Evolutionary conservation across 331 rosid genomes (phyloP).

Genomic region (Dryas integrifolia): DNA sequence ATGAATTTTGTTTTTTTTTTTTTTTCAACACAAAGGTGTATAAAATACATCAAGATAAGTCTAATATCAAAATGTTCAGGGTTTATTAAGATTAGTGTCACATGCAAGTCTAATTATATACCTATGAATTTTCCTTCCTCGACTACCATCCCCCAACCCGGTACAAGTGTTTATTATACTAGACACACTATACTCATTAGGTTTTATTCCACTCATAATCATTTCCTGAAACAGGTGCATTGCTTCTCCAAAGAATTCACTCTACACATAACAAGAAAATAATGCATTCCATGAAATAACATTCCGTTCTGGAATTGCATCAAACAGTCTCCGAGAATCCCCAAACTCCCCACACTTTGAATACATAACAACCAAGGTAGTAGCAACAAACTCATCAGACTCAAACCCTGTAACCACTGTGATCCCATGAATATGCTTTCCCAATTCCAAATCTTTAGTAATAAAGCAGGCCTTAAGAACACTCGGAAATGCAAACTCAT

Average conservation of each 20-base stretch:
- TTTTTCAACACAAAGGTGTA: too few species aligned
- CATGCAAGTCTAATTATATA: background rate
- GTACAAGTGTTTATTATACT: constrained; percentile 66
- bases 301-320: constrained; percentile 39
- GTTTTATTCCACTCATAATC: constrained; percentile 51
- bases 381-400: constrained; percentile 67
- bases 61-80: too few species aligned
- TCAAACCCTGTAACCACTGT: constrained; percentile 65
- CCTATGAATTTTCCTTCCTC: constrained; percentile 61
- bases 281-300: constrained; percentile 81
- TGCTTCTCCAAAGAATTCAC: constrained; percentile 46
- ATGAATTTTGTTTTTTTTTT: too few species aligned
- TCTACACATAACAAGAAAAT: constrained; percentile 70
- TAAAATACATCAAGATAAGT: too few species aligned
- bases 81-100: too few species aligned
- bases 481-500: constrained; percentile 66
- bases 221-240: constrained; percentile 60
- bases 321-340: constrained; percentile 61
- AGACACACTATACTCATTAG: constrained; percentile 76
- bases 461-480: constrained; percentile 76
- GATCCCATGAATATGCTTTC: constrained; percentile 63
- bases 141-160: constrained; percentile 43
- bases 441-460: constrained; percentile 47
- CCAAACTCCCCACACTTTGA: constrained; percentile 63
- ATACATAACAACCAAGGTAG: constrained; percentile 80